These are phyloP conservation scores for Lasiosphaeris hirsuta DNA, from an alignment of 495 filamentous ascomycete genomes.

Conservation along the genomic window DNA sequence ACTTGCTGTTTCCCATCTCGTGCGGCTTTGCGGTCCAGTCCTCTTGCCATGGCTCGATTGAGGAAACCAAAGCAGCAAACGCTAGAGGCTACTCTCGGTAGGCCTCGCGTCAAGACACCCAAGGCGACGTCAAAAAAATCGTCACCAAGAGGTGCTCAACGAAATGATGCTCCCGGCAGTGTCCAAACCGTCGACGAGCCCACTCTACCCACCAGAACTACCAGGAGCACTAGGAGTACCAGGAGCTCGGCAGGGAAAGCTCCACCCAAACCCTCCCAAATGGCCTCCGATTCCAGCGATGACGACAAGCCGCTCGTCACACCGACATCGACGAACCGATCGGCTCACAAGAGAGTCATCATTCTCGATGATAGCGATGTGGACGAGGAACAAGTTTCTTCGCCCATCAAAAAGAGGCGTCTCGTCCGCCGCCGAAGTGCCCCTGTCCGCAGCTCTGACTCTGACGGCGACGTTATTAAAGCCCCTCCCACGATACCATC, in stretches of 20 bases:
- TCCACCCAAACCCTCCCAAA: no score
- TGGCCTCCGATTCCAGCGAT: neutral
- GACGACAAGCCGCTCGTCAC: conserved; percentile 18
- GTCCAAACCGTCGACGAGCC: no score
- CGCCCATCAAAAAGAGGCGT: neutral
- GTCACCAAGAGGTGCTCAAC: no score
- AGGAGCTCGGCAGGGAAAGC: no score
- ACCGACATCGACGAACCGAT: neutral
- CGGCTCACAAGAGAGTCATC: conserved; percentile 3
- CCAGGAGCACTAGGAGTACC: no score
- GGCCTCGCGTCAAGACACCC: neutral
- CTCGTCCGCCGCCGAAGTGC: neutral
- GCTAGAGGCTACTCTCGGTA: conserved; percentile 7
- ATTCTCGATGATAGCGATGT: conserved; percentile 13
- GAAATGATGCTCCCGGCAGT: no score
- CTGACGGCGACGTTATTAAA: no score
- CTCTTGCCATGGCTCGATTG: neutral
- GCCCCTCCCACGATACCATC: neutral
- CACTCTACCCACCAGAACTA: no score
- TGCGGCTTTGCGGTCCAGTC: no score
- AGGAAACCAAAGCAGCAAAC: conserved; percentile 6
- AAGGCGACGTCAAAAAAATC: neutral
- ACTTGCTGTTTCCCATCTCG: no score
- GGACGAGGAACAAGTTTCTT: conserved; percentile 7
- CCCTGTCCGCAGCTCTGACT: no score